Evolutionary conservation across 441 rosid species (phyloP), one percentile per base, ranked within the genome.

Genomic region (Erodium moschatum): DNA sequence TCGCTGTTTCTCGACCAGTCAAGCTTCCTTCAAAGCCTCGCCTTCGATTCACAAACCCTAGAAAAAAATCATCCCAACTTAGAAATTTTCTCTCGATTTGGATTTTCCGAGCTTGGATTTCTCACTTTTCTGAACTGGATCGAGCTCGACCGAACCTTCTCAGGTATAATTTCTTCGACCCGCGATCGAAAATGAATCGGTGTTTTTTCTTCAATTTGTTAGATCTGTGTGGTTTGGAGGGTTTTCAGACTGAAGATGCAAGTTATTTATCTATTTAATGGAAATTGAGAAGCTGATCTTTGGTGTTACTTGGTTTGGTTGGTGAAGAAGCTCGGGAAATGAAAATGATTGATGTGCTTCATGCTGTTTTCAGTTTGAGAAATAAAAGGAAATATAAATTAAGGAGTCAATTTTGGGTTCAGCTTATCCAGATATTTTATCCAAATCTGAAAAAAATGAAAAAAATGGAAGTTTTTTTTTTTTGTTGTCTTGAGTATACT

Each of bases 1-100:
- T 52, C 60, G 60, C 60, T 18, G 60, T 52, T 52, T 52, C 60
- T 52, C 60, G 60, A 52, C 60, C 60, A 52, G 21, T 52, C 60
- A 52, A 52, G 60, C 60, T 52, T 2, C 20, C 60, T 52, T 15
- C 60, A 52, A 52, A 52, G 20, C 21, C 60, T 52, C 60, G 60
- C 21, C n/a, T 15, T 52, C 60, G 60, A 52, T 52, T 16, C 60
- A 10, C 5, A 52, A 52, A 52, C 60, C 60, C 60, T 52, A 15
- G 60, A 52, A 52, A 52, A 52, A 52, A 52, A 42, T 52, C 20
- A 6, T 52, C 60, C 6, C 21, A 16, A 52, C 27, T 24, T 24
- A 24, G 27, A 24, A 24, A 6, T 52, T 15, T 52, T 52, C 60
- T 52, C 21, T 52, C 60, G 60, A 52, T 52, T 52, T 52, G 20